A percentile compares a stretch with the other conserved stretches of the same genome.
Conservation (phyloP, 2,329 filamentous ascomycete genomes). For the Botrytis medusae region DNA sequence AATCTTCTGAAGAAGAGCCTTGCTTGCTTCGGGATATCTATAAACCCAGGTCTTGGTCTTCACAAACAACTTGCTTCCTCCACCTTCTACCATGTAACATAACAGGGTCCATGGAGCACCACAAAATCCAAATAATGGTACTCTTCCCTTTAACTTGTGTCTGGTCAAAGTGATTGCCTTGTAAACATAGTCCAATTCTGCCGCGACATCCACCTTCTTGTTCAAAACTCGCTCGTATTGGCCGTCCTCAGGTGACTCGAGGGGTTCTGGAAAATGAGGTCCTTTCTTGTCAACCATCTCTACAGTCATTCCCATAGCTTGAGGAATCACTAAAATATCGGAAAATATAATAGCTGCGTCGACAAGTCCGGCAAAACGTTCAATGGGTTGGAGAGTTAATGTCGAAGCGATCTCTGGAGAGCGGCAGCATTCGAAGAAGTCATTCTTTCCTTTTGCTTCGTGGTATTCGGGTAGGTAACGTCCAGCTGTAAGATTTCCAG, state of each 20-base stretch:
- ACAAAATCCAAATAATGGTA: slow-evolving; percentile 94
- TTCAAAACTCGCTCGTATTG: slow-evolving; percentile 79
- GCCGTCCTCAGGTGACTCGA: slow-evolving; percentile 74
- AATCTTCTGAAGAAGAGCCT: slow-evolving; percentile 84
- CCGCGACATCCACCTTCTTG: slow-evolving; percentile 77
- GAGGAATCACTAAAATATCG: slow-evolving; percentile 95
- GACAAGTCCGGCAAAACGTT: slow-evolving; percentile 84
- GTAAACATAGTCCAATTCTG: slow-evolving; percentile 91
- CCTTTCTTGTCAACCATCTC: slow-evolving; percentile 98
- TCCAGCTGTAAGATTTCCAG: slow-evolving; percentile 60
- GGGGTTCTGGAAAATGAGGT: slow-evolving; percentile 85
- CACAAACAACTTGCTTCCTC: slow-evolving; percentile 91
- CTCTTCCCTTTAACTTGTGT: slow-evolving; percentile 80
- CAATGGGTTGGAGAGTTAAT: slow-evolving; percentile 90
- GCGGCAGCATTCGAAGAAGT: slow-evolving; percentile 98
- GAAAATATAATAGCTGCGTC: slow-evolving; percentile 99
- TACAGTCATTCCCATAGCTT: slow-evolving; percentile 97
- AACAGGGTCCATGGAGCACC: slow-evolving; percentile 95
- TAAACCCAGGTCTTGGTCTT: slow-evolving; percentile 97
- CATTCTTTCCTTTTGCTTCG: slow-evolving; percentile 81
- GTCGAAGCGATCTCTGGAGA: slow-evolving; percentile 89
- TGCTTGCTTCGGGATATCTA: slow-evolving; percentile 77
- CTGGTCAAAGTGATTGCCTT: slow-evolving; percentile 89
- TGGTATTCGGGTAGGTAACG: slow-evolving; percentile 98
- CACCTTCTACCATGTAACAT: slow-evolving; percentile 99